These are phyloP conservation scores for Boletus huronensis DNA, from an alignment of 768 basidiomycete genomes.

Conservation along the genomic window DNA sequence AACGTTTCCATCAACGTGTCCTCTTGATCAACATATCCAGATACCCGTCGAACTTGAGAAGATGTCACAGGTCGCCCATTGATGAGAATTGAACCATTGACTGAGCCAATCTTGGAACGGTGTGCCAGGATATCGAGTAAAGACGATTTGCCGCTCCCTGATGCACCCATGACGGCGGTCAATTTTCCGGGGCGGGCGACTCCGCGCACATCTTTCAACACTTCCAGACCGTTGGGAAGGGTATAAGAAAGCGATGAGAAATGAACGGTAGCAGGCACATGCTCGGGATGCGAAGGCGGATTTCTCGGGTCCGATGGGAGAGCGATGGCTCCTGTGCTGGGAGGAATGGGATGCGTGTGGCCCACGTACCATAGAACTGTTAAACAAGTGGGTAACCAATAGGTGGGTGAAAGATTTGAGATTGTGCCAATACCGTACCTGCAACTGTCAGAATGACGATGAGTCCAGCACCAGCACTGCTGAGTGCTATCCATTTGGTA, in stretches of 20 bases:
- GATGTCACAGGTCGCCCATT: slow-evolving; percentile 80
- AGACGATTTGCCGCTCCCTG: slow-evolving; percentile 95
- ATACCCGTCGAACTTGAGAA: slow-evolving; percentile 75
- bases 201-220: slow-evolving; percentile 82
- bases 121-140: slow-evolving; percentile 94
- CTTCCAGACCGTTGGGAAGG: slow-evolving; percentile 53
- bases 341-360: slow-evolving; percentile 44
- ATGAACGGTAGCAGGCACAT: slow-evolving; percentile 91
- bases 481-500: slow-evolving; percentile 77
- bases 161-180: slow-evolving; percentile 96
- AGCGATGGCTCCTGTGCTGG: slow-evolving; percentile 66
- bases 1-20: slow-evolving; percentile 96
- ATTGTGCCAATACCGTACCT: slow-evolving; percentile 35
- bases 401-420: not conserved
- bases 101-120: slow-evolving; percentile 78
- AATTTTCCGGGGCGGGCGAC: slow-evolving; percentile 85
- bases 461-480: slow-evolving; percentile 71
- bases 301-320: slow-evolving; percentile 73
- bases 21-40: slow-evolving; percentile 97
- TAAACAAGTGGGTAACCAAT: not conserved
- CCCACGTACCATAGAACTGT: slow-evolving; percentile 91
- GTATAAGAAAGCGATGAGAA: slow-evolving; percentile 83
- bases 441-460: slow-evolving; percentile 69
- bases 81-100: slow-evolving; percentile 71
- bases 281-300: slow-evolving; percentile 65